Evolutionary conservation across 768 basidiomycete species (phyloP), one percentile per base, ranked within the genome.

Genomic region (Calvatia gigantea): DNA sequence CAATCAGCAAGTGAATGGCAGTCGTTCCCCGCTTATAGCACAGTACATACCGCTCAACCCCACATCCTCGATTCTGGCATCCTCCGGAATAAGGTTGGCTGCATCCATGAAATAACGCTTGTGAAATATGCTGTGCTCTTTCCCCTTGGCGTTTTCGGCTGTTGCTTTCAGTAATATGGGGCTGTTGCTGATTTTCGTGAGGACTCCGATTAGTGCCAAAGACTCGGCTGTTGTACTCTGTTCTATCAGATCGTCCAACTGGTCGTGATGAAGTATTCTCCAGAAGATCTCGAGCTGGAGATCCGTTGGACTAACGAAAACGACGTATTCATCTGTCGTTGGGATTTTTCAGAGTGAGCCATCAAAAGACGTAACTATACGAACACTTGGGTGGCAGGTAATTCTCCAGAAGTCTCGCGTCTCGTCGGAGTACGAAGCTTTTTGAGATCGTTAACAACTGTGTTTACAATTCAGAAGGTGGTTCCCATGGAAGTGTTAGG

Each of bases 111-210:
- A 69, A 2, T 78, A 9, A 74, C 72, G 32, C 74, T 75, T 61
- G 75, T 81, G 50, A 78, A 70, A 14, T 66, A 65, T 31, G 37
- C 47, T 23, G 50, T 56, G 49, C 41, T 61, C 23, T 62, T 78
- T 77, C 23, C 65, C 69, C 61, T 75, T 82, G 15, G 76, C 78
- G 59, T 81, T 85, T 59, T 89, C 86, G 14, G 81, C 82, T 4
- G 86, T 85, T n/a, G 88, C 85, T 63, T 89, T 91, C 41, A 94
- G 73, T 28, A 98, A 73, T 31, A 92, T 84, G 0, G 96, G 96
- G 62, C 92, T 94, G 65, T 91, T 98, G 75, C 90, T 93, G 58
- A 98, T 81, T 77, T 98, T 97, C 11, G 87, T 89, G 31, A 97
- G 77, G 55, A 83, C 76, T 53, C 82, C 85, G 61, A 98, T 91